Base-by-base conservation (phyloP, 2,329 filamentous ascomycete genomes). In the Nothopassalora personata region DNA sequence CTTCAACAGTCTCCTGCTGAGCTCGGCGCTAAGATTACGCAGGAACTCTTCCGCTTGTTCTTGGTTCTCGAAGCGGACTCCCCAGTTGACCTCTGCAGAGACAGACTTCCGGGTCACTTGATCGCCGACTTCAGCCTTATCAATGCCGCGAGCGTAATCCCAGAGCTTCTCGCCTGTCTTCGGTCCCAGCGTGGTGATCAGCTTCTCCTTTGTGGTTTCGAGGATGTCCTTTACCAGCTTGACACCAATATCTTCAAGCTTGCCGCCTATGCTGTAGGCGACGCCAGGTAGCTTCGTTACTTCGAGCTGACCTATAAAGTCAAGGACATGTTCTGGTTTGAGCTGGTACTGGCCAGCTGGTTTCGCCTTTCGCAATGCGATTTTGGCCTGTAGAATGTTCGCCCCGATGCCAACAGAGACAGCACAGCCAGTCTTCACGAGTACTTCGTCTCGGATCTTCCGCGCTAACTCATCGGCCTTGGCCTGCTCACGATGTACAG, bases 21-120 rank as follows among this genome's bases (percentile, higher is more conserved):
- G 77, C 73, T 99, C 94, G 57, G 87, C 87, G 70, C 90, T 94
- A 0, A 99, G 78, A 64, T 90, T 94, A 61, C 85, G 79, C 31
- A 97, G 82, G 72, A 99, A 99, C 64, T 95, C 90, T 60, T 97
- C 93, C 0, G 91, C 92, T 74, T 99, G 93, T n/a, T 84, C 82
- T 69, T 97, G 91, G 60, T 83, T 95, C 66, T 94, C 85, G 71
- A 99, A 99, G 5, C 94, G 86, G 57, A 99, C 96, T 2, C 95
- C 94, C 94, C 94, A 99, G 68, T 94, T 99, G 62, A 99, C 91
- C 72, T 99, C 94, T 0, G 93, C 93, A 1, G 94, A 97, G 0
- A 99, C 91, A 0, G 93, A 97, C 71, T 97, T 99, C 56, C 94
- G 86, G 15, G 90, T 80, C 0, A 88, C 84, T 69, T 95, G 89